A percentile compares a stretch with the other conserved stretches of the same genome.
Conservation (phyloP, 2,329 filamentous ascomycete genomes). For the Colletotrichum sidae region DNA sequence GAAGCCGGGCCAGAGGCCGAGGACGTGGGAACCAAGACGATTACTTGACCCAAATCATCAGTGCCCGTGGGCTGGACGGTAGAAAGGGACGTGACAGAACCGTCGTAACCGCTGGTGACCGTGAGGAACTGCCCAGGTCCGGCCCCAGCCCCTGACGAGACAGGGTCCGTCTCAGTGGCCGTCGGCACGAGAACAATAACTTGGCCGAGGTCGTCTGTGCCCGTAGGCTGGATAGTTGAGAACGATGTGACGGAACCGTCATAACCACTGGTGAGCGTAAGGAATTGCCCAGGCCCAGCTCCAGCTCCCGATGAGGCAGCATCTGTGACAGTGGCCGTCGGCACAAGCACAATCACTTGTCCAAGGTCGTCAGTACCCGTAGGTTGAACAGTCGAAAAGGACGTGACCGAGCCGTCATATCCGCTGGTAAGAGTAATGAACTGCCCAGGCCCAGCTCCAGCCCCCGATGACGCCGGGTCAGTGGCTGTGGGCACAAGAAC, state of each 20-base stretch:
- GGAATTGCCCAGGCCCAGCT: background rate
- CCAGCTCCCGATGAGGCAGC: background rate
- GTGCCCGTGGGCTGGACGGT: background rate
- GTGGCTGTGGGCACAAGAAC: background rate
- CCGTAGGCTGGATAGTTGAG: background rate
- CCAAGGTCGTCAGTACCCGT: slow-evolving; percentile 4
- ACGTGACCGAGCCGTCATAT: slow-evolving; percentile 10
- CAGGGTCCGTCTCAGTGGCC: background rate
- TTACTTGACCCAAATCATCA: slow-evolving; percentile 3
- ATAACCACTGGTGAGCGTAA: slow-evolving; percentile 11
- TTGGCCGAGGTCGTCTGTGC: background rate
- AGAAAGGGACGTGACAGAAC: background rate
- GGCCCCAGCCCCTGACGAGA: background rate
- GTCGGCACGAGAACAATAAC: slow-evolving; percentile 11
- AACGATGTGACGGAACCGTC: background rate
- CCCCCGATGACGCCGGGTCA: background rate
- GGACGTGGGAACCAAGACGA: slow-evolving; percentile 4
- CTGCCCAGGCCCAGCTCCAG: background rate
- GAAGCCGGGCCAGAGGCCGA: background rate
- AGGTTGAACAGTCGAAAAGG: background rate
- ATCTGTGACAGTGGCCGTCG: background rate
- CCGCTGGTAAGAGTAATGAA: slow-evolving; percentile 16
- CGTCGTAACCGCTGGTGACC: slow-evolving; percentile 9
- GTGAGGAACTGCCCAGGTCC: background rate
- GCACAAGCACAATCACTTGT: slow-evolving; percentile 10